Conservation (phyloP, 164 flowering plant species). For the Nelumbo lutea region DNA sequence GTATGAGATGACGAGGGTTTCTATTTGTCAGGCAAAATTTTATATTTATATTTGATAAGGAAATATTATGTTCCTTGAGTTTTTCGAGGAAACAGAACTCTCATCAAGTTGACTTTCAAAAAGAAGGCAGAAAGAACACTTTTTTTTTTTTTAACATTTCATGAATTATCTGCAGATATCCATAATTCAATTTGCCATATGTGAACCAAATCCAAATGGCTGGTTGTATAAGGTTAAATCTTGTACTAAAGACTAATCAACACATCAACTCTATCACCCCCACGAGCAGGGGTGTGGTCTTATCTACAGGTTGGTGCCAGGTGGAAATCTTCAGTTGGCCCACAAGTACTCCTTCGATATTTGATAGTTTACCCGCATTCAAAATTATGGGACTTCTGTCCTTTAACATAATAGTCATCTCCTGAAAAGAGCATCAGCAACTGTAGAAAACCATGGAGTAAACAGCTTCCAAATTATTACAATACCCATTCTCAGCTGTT, state of each 20-base stretch:
- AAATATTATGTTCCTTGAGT: no score
- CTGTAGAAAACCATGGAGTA: conserved; percentile 1
- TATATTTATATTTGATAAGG: no score
- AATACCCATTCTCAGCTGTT: conserved; percentile 1
- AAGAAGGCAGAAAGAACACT: no score
- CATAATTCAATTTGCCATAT: no score
- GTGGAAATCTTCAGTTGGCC: background rate
- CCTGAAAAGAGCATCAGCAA: background rate
- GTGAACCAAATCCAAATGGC: no score
- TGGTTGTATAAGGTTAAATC: no score
- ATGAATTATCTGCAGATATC: no score
- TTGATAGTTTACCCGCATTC: background rate
- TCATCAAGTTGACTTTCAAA: no score
- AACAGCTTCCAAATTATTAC: conserved; percentile 3
- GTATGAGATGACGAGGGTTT: no score
- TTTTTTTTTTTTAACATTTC: no score
- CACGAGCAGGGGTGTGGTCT: background rate
- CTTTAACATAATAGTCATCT: background rate
- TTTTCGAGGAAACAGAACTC: no score
- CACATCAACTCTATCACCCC: background rate
- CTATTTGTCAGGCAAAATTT: no score
- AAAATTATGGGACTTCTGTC: background rate
- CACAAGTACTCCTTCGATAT: background rate
- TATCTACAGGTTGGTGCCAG: background rate
- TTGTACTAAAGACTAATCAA: background rate